Evolutionary conservation across 768 basidiomycete genomes (phyloP).

Genomic region (Hygrophorus russula): DNA sequence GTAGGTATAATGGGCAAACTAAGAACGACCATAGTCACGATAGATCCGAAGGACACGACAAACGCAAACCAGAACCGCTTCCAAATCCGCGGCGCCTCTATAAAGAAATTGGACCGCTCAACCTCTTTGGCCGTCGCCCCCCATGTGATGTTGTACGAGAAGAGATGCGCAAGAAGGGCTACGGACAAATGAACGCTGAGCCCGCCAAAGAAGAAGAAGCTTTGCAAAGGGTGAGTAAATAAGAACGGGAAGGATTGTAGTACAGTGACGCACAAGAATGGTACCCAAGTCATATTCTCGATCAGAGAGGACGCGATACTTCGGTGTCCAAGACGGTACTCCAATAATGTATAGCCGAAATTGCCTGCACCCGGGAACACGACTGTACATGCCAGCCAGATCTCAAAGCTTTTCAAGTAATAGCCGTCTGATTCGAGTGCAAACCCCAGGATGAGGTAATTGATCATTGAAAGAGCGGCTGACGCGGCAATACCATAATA

Average conservation of each 20-base stretch:
- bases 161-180: constrained; percentile 57
- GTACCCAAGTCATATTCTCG: constrained; percentile 56
- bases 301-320: constrained; percentile 36
- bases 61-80: constrained; percentile 68
- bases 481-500: constrained; percentile 56
- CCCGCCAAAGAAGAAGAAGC: constrained; percentile 74
- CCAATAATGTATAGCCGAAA: constrained; percentile 52
- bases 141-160: constrained; percentile 74
- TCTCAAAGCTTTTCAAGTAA: constrained; percentile 63
- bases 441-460: constrained; percentile 61
- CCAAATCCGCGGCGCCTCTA: constrained; percentile 77
- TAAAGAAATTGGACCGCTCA: constrained; percentile 82
- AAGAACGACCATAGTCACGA: constrained; percentile 49
- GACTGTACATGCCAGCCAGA: constrained; percentile 63
- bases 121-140: constrained; percentile 70
- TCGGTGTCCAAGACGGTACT: constrained; percentile 54
- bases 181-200: constrained; percentile 59
- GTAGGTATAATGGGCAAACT: constrained; percentile 40
- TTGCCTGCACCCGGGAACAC: constrained; percentile 65
- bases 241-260: constrained; percentile 4
- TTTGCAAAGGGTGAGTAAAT: constrained; percentile 13
- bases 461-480: constrained; percentile 49
- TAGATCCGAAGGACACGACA: constrained; percentile 35
- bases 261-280: constrained; percentile 55
- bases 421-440: constrained; percentile 54